These are phyloP conservation scores for Coniochaeta sp. DNA, from an alignment of 2,329 filamentous ascomycete genomes.

Conservation along the genomic window DNA sequence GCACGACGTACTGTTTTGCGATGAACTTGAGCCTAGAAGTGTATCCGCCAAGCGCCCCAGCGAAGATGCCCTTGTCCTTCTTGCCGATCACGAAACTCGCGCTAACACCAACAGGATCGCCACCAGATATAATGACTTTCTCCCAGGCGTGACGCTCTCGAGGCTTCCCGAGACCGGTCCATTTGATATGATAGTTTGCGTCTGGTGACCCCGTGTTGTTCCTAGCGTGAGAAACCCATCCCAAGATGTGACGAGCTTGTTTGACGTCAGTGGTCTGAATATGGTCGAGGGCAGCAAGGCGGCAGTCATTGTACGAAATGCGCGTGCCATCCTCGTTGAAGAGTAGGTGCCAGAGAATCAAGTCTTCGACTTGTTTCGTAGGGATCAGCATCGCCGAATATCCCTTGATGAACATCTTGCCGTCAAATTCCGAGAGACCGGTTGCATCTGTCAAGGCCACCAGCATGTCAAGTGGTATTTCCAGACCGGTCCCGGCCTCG, in stretches of 20 bases:
- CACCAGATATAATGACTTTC: constrained; percentile 16
- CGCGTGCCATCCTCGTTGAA: background rate
- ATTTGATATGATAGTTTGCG: constrained; percentile 12
- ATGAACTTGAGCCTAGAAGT: constrained; percentile 20
- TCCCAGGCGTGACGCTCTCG: constrained; percentile 11
- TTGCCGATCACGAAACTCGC: constrained; percentile 14
- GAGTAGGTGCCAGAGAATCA: constrained; percentile 5
- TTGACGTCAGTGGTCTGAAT: constrained; percentile 3
- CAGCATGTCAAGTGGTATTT: constrained; percentile 6
- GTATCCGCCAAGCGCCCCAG: constrained; percentile 14
- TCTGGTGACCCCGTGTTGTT: constrained; percentile 13
- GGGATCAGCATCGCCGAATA: constrained; percentile 6
- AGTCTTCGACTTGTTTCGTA: background rate
- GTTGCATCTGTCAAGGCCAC: background rate
- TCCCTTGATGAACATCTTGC: constrained; percentile 4
- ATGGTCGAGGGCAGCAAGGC: background rate
- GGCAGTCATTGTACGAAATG: constrained; percentile 1
- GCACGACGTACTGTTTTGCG: constrained; percentile 15
- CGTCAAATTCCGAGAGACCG: background rate
- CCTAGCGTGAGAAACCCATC: constrained; percentile 21
- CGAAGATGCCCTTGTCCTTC: constrained; percentile 16
- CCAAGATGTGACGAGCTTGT: constrained; percentile 21
- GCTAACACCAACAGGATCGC: constrained; percentile 17
- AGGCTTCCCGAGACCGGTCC: constrained; percentile 10
- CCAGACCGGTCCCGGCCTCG: background rate